Percentiles rank a stretch among this genome's conserved stretches.
Conservation (phyloP, 345 rosid genomes). For the Aurinia saxatilis region DNA sequence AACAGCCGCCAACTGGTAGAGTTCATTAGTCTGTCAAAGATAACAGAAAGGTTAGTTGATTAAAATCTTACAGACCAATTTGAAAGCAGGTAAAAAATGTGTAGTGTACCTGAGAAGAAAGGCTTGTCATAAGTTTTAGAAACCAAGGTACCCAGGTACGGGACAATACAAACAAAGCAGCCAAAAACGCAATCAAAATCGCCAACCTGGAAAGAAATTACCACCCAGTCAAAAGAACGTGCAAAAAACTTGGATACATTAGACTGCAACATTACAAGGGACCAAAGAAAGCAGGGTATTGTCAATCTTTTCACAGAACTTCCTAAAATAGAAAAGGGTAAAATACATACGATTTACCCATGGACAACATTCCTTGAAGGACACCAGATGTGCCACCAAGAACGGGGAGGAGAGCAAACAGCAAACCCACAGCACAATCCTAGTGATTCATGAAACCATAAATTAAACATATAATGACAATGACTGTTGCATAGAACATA, state of each 20-base stretch:
- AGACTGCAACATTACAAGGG: neutral
- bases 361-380: conserved; percentile 77
- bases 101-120: conserved; percentile 62
- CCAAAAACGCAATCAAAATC: conserved; percentile 61
- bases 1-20: conserved; percentile 91
- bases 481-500: neutral
- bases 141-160: conserved; percentile 84
- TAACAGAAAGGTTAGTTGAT: conserved; percentile 19
- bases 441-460: conserved; percentile 20
- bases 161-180: conserved; percentile 53
- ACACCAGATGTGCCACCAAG: conserved; percentile 85
- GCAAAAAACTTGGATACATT: neutral
- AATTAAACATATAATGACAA: conserved; percentile 1
- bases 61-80: conserved; percentile 4
- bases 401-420: conserved; percentile 93
- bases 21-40: conserved; percentile 83
- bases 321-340: neutral
- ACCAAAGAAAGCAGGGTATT: neutral
- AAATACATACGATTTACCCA: conserved; percentile 72
- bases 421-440: conserved; percentile 94
- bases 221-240: neutral
- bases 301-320: neutral
- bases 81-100: neutral
- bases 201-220: conserved; percentile 48
- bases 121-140: conserved; percentile 80